Conservation (phyloP, 495 filamentous ascomycete genomes). For the Cercophora scortea region DNA sequence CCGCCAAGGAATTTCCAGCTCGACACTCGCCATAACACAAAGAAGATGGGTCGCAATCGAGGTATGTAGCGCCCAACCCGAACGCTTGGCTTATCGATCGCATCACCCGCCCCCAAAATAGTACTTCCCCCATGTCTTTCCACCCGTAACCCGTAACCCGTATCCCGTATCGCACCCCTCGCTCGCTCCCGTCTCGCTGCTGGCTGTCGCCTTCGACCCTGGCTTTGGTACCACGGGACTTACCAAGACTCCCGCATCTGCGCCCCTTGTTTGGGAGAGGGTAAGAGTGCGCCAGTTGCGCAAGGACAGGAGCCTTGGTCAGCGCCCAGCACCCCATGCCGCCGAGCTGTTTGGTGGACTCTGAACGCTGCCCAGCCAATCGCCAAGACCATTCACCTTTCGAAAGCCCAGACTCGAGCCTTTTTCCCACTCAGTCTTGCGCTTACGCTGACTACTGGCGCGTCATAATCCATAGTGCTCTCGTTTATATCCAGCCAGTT, state of each 20-base stretch:
- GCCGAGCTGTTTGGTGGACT: background rate
- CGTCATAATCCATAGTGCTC: conserved; percentile 33
- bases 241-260: no score
- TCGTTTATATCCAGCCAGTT: conserved; percentile 52
- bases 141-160: no score
- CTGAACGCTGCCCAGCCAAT: background rate
- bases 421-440: conserved; percentile 4
- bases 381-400: background rate
- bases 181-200: no score
- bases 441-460: conserved; percentile 18
- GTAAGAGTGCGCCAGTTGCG: background rate
- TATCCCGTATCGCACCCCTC: no score
- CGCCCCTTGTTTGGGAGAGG: no score
- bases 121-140: no score
- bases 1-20: no score
- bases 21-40: background rate
- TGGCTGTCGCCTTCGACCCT: no score
- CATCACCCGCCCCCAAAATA: no score
- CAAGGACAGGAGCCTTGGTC: background rate
- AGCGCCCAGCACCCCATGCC: background rate
- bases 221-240: no score
- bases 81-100: no score
- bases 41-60: conserved; percentile 39
- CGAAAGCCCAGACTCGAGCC: no score
- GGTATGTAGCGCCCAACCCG: conserved; percentile 25